Conservation (phyloP, 2,329 filamentous ascomycete species). For the Aspergillus costaricaensis region DNA sequence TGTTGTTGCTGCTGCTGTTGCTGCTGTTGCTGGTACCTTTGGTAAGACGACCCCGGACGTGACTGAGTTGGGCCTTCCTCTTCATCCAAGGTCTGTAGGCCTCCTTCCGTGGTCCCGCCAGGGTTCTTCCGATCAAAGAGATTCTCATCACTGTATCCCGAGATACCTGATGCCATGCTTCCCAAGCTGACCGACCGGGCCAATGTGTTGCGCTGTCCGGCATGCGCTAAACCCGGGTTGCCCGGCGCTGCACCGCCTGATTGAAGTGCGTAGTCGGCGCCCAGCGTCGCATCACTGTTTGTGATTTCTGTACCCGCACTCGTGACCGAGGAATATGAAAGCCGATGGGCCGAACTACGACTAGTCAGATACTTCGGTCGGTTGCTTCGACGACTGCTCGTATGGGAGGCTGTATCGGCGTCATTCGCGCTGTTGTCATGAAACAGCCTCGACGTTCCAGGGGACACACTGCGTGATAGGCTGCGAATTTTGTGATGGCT, state of each 20-base stretch:
- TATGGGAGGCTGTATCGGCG: constrained; percentile 21
- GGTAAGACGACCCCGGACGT: constrained; percentile 39
- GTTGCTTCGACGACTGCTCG: constrained; percentile 38
- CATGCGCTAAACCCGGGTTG: constrained; percentile 25
- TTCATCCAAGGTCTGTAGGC: constrained; percentile 61
- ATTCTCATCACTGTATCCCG: constrained; percentile 55
- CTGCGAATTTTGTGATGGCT: constrained; percentile 30
- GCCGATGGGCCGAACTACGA: constrained; percentile 59
- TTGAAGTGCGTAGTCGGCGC: constrained; percentile 78
- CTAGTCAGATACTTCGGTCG: constrained; percentile 59
- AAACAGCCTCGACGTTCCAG: constrained; percentile 28
- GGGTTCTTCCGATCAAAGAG: constrained; percentile 46
- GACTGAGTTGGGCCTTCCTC: constrained; percentile 50
- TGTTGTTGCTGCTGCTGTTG: constrained; percentile 31
- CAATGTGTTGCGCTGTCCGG: constrained; percentile 50
- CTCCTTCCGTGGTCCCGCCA: constrained; percentile 46
- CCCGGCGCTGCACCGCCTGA: constrained; percentile 72
- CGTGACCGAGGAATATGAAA: constrained; percentile 59
- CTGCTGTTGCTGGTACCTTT: constrained; percentile 15
- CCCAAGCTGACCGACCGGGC: constrained; percentile 81
- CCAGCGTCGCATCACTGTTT: constrained; percentile 71
- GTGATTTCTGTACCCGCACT: constrained; percentile 61
- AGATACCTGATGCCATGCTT: constrained; percentile 78
- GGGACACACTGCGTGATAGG: constrained; percentile 32
- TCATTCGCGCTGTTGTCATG: constrained; percentile 30